Base-by-base conservation (phyloP, 2,329 filamentous ascomycete genomes). In the Amesomyces nigricolor region DNA sequence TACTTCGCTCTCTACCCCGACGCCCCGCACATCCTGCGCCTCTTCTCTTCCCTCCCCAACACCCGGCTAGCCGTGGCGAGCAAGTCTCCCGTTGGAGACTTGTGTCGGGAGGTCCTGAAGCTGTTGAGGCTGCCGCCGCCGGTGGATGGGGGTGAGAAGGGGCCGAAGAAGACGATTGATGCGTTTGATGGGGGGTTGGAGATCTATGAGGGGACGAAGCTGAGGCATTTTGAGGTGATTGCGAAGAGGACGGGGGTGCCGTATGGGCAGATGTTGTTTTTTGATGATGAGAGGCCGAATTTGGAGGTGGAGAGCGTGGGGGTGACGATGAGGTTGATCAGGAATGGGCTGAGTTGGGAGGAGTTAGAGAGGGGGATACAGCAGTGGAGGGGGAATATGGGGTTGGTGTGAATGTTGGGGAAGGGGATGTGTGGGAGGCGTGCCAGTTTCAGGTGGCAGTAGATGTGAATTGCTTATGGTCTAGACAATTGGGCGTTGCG, bases 211-310 rank as follows among this genome's bases (percentile, higher is more conserved):
- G 83, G 84, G 1, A 86, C 77, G 67, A 97, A 97, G 78, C 86
- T 87, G n/a, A 81, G 82, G 59, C 92, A 97, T 71, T 95, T 97
- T 65, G 78, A 85, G 65, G 76, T 80, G 5, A 75, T 97, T 63
- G 81, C 87, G 9, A 81, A 85, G 68, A 78, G 82, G 54, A 91
- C 87, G 13, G 84, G 83, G 1, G 70, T 96, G 2, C 73, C 75
- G 5, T 95, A 83, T 66, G 80, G 87, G 61, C 89, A 96, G 47
- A 95, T 97, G 86, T 70, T 97, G 35, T 97, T 97, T 71, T 97
- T 97, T 63, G 92, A 97, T 64, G 92, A 97, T 64, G 92, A 97
- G 79, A 78, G 79, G 51, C 75, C 92, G 58, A 97, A 97, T 67
- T 78, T 82, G 56, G 91, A 96, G 67, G 92, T 95, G 0, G 83